phyloP scores from a whole-genome alignment of 2,329 filamentous ascomycete species.

The Geosmithia putterillii region DNA sequence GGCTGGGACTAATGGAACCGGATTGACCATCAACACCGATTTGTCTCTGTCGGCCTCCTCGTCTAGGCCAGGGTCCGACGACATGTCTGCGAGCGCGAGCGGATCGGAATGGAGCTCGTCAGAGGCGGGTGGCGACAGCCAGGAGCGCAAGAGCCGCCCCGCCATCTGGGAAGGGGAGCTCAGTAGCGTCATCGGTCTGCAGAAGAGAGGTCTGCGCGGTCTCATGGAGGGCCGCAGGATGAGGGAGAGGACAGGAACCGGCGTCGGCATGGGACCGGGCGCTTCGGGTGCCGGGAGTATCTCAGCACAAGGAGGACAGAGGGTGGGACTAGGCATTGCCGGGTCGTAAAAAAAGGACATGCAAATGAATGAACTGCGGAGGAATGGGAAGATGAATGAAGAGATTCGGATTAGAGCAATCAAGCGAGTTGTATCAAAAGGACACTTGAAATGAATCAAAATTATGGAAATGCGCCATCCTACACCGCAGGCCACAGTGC shows the following conservation, averaged over 20 bases:
- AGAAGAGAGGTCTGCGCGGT: slow-evolving; percentile 84
- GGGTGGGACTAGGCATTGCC: slow-evolving; percentile 42
- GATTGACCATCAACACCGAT: slow-evolving; percentile 36
- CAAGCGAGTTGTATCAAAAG: background rate
- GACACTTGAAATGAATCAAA: no score
- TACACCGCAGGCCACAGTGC: no score
- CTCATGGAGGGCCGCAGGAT: slow-evolving; percentile 90
- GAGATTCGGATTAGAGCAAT: background rate
- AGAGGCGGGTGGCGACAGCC: slow-evolving; percentile 29
- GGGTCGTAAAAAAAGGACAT: slow-evolving; percentile 9
- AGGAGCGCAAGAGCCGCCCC: slow-evolving; percentile 18
- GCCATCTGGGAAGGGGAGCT: slow-evolving; percentile 66
- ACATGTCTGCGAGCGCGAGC: slow-evolving; percentile 35
- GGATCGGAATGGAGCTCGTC: slow-evolving; percentile 45
- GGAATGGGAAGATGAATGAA: background rate
- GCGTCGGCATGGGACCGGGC: slow-evolving; percentile 7
- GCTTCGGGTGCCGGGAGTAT: slow-evolving; percentile 15
- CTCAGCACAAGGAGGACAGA: slow-evolving; percentile 10
- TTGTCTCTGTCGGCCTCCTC: background rate
- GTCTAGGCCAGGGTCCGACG: slow-evolving; percentile 30
- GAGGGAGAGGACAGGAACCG: slow-evolving; percentile 53
- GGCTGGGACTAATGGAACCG: slow-evolving; percentile 16
- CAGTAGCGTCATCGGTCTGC: slow-evolving; percentile 84
- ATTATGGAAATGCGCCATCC: no score
- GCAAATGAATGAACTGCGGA: background rate